phyloP scores from a whole-genome alignment of 1,139 yeast species.

The Hemisphaericaspora subhashii region DNA sequence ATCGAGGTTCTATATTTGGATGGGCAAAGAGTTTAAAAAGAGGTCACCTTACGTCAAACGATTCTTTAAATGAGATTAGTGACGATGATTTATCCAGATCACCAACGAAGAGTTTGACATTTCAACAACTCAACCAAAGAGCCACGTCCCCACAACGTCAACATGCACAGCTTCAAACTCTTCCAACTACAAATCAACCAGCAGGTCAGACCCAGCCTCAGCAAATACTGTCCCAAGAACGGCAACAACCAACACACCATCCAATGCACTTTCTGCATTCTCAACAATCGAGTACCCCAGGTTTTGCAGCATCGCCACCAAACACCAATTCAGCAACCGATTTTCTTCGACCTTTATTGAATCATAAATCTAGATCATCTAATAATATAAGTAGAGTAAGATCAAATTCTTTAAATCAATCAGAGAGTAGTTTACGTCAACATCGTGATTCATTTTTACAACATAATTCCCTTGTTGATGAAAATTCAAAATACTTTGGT shows the following conservation, averaged over 20 bases:
- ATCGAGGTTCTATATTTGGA: constrained; percentile 44
- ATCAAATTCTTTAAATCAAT: constrained; percentile 35
- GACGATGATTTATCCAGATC: constrained; percentile 24
- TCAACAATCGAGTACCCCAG: constrained; percentile 1
- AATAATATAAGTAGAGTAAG: constrained; percentile 47
- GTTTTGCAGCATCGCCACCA: constrained; percentile 11
- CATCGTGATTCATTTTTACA: constrained; percentile 58
- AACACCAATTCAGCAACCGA: constrained; percentile 24
- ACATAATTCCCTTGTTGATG: constrained; percentile 43
- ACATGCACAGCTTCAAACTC: constrained; percentile 4
- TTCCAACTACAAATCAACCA: constrained; percentile 3
- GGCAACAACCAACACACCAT: constrained; percentile 12
- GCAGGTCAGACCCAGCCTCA: constrained; percentile 8
- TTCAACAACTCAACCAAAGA: constrained; percentile 3
- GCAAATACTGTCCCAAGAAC: constrained; percentile 5
- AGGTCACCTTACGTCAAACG: constrained; percentile 39
- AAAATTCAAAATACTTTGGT: constrained; percentile 74
- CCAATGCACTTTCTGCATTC: constrained; percentile 4
- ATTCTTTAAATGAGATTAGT: constrained; percentile 42
- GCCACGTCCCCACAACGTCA: constrained; percentile 7
- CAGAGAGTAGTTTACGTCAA: constrained; percentile 46
- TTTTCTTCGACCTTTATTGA: constrained; percentile 46
- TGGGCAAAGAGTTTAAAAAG: constrained; percentile 50
- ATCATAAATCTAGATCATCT: constrained; percentile 51
- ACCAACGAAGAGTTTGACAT: constrained; percentile 10